Conservation (phyloP, 2,329 filamentous ascomycete species). For the Ceratocystis destructans region DNA sequence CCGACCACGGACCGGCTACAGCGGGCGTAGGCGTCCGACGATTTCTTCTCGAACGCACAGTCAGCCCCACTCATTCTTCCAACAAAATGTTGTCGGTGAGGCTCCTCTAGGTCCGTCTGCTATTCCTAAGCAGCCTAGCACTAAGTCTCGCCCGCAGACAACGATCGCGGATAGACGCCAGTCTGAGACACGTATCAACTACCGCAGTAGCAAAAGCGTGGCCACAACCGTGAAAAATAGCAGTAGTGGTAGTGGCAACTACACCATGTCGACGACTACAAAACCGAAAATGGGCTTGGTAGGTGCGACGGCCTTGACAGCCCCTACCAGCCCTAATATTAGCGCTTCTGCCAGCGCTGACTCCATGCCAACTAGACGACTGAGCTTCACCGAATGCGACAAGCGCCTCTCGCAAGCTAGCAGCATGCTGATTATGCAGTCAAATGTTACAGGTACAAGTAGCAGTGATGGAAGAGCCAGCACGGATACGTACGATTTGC, state of each 20-base stretch:
- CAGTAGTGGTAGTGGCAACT: not conserved
- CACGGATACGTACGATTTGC: constrained; percentile 12
- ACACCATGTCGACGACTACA: not conserved
- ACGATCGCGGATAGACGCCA: constrained; percentile 26
- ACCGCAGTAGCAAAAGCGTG: not conserved
- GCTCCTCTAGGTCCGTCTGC: constrained; percentile 16
- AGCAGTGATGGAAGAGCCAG: constrained; percentile 29
- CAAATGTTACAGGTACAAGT: constrained; percentile 38
- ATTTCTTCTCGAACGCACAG: constrained; percentile 19
- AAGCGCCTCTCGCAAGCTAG: constrained; percentile 48
- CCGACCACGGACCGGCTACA: constrained; percentile 28
- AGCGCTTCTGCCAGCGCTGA: not conserved
- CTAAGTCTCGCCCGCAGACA: constrained; percentile 19
- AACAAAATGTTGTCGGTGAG: constrained; percentile 12
- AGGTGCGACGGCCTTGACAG: not conserved
- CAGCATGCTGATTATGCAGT: constrained; percentile 45
- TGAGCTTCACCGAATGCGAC: constrained; percentile 49
- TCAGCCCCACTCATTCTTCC: constrained; percentile 18
- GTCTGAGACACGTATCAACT: constrained; percentile 12
- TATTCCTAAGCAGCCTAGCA: constrained; percentile 12
- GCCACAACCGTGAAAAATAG: constrained; percentile 23
- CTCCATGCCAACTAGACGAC: constrained; percentile 36
- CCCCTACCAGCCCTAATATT: not conserved
- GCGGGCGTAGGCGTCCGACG: constrained; percentile 13
- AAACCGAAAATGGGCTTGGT: not conserved